phyloP scores from a whole-genome alignment of 768 basidiomycete species.

The Naganishia vishniacii region DNA sequence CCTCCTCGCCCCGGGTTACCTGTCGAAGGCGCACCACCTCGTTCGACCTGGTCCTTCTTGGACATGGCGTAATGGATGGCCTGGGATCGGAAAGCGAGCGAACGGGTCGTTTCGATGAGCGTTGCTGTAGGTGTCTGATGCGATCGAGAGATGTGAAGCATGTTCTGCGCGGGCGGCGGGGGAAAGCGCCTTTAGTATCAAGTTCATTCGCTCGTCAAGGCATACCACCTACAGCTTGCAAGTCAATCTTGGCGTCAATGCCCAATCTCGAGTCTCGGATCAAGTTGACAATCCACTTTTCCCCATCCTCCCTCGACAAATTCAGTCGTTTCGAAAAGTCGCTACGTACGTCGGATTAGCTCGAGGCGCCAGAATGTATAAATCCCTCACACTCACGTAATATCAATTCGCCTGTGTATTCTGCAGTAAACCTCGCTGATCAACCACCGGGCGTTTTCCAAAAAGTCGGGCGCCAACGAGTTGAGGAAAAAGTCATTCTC shows the following conservation, averaged over 20 bases:
- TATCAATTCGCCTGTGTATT: slow-evolving; percentile 69
- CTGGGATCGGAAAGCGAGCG: slow-evolving; percentile 82
- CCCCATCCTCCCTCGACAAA: slow-evolving; percentile 87
- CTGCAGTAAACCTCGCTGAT: slow-evolving; percentile 96
- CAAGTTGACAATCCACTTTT: slow-evolving; percentile 99
- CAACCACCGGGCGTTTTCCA: slow-evolving; percentile 92
- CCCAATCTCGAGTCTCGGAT: slow-evolving; percentile 96
- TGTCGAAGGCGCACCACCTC: not conserved
- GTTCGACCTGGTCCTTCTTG: slow-evolving; percentile 35
- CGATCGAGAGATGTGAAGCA: slow-evolving; percentile 89
- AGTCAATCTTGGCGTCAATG: slow-evolving; percentile 92
- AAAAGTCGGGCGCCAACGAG: slow-evolving; percentile 84
- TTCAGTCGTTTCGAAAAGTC: slow-evolving; percentile 90
- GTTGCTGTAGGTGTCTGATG: slow-evolving; percentile 84
- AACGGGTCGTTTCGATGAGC: slow-evolving; percentile 91
- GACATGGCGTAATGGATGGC: slow-evolving; percentile 74
- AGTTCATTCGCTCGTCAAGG: no score
- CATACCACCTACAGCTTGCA: slow-evolving; percentile 68
- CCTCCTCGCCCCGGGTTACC: not conserved
- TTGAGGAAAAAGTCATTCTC: slow-evolving; percentile 89
- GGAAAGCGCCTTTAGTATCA: not conserved
- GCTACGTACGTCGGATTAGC: slow-evolving; percentile 53
- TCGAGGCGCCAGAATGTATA: no score
- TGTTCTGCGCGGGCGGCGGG: slow-evolving; percentile 59
- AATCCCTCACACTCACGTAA: slow-evolving; percentile 48